These are phyloP conservation scores for Coemansia sp. DNA, from an alignment of 192 early-diverging fungal genomes.

Conservation along the genomic window DNA sequence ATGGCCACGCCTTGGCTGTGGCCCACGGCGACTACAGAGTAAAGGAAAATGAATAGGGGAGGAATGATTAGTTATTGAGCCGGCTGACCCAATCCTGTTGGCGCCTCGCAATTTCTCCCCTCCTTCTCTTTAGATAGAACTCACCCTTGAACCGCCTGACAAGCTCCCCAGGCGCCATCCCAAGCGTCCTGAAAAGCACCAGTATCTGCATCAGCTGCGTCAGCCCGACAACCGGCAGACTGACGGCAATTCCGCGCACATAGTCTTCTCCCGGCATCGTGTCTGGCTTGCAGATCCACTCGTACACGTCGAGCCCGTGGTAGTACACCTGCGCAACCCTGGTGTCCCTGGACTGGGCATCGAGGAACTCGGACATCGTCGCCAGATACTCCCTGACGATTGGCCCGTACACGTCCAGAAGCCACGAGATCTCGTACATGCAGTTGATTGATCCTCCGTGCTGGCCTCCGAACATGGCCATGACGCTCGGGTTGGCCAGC, in stretches of 20 bases:
- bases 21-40: constrained; percentile 60
- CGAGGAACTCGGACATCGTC: constrained; percentile 68
- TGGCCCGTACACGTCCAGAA: constrained; percentile 73
- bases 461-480: constrained; percentile 94
- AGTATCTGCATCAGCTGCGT: constrained; percentile 84
- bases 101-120: no score
- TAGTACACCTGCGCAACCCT: constrained; percentile 59
- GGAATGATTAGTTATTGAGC: no score
- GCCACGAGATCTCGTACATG: constrained; percentile 75
- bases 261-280: constrained; percentile 69
- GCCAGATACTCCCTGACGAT: constrained; percentile 69
- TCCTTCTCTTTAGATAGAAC: background rate
- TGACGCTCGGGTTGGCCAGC: constrained; percentile 40
- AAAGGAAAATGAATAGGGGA: background rate
- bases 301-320: constrained; percentile 72
- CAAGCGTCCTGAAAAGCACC: constrained; percentile 65
- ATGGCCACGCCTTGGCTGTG: constrained; percentile 90
- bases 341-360: constrained; percentile 56
- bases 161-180: constrained; percentile 55
- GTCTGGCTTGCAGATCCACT: constrained; percentile 73
- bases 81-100: background rate
- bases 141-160: constrained; percentile 32
- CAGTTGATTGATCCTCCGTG: constrained; percentile 80
- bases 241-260: constrained; percentile 69
- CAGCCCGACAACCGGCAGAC: constrained; percentile 81